phyloP scores from a whole-genome alignment of 1,139 yeast species.

The Sugiyamaella castrensis region DNA sequence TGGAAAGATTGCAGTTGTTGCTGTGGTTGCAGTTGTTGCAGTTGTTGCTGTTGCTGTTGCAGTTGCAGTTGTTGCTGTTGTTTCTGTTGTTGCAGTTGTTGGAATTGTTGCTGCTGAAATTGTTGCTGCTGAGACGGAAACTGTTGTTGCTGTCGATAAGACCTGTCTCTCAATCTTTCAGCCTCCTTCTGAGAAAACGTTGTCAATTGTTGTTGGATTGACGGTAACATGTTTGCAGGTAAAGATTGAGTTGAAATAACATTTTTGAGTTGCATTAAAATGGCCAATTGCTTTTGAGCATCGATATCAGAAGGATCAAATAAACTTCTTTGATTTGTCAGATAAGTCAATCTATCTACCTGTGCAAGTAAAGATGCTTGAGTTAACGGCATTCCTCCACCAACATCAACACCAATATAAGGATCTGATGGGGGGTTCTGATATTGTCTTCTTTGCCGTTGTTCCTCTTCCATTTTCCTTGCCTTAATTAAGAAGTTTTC shows the following conservation, averaged over 20 bases:
- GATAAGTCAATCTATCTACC: constrained; percentile 42
- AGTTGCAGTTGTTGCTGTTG: constrained; percentile 4
- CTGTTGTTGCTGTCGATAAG: neutral
- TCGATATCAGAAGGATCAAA: constrained; percentile 41
- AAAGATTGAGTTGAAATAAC: constrained; percentile 34
- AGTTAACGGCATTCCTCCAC: constrained; percentile 24
- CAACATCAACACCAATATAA: too few relatives aligned
- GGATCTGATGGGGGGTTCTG: constrained; percentile 25
- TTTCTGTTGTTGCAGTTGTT: constrained; percentile 7
- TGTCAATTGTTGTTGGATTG: constrained; percentile 44
- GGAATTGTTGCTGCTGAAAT: too few relatives aligned
- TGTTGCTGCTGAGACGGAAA: neutral
- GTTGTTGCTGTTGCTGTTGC: constrained; percentile 6
- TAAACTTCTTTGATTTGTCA: constrained; percentile 41
- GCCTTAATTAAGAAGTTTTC: constrained; percentile 68
- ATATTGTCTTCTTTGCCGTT: constrained; percentile 20
- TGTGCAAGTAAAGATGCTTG: constrained; percentile 35
- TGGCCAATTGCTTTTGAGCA: constrained; percentile 37
- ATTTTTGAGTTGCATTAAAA: constrained; percentile 34
- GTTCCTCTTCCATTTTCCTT: constrained; percentile 36
- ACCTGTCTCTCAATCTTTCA: constrained; percentile 22
- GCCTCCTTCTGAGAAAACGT: constrained; percentile 32
- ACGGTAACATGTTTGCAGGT: constrained; percentile 40
- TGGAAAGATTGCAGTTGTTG: constrained; percentile 6
- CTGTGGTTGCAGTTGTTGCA: constrained; percentile 10